Conservation (phyloP, 148 eudicot species). For the Tetragonia tetragonoides region DNA sequence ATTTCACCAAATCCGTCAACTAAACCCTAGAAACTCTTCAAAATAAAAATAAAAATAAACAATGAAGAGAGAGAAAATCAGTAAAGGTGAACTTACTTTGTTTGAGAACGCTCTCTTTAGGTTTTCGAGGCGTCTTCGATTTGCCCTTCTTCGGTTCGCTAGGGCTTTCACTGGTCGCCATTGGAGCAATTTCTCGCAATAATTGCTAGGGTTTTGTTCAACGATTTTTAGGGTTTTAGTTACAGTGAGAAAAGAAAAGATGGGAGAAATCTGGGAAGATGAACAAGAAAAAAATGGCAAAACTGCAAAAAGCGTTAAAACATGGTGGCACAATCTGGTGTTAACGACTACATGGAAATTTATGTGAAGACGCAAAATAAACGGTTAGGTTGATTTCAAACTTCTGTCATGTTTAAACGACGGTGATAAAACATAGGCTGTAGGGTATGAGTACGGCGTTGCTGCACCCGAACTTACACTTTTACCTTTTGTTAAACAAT, state of each 20-base stretch:
- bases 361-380: too few species aligned
- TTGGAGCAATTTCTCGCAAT: conserved; percentile 11
- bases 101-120: conserved; percentile 75
- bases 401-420: too few species aligned
- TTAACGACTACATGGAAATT: too few species aligned
- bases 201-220: not conserved
- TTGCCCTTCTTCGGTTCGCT: conserved; percentile 52
- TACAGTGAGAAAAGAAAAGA: not conserved
- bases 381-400: too few species aligned
- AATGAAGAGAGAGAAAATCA: not conserved
- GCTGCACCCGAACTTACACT: too few species aligned
- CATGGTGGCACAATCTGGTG: too few species aligned
- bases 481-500: too few species aligned
- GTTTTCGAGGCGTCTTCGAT: conserved; percentile 57
- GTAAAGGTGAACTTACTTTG: conserved; percentile 52
- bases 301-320: too few species aligned
- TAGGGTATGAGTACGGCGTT: too few species aligned
- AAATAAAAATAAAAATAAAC: not conserved
- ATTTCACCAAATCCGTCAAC: not conserved
- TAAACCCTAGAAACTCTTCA: not conserved
- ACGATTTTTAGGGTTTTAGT: conserved; percentile 12
- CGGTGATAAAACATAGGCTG: too few species aligned
- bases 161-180: conserved; percentile 65
- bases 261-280: not conserved
- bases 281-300: not conserved